phyloP scores from a whole-genome alignment of 805 yeast genomes.

The Candida rishiriensis region DNA sequence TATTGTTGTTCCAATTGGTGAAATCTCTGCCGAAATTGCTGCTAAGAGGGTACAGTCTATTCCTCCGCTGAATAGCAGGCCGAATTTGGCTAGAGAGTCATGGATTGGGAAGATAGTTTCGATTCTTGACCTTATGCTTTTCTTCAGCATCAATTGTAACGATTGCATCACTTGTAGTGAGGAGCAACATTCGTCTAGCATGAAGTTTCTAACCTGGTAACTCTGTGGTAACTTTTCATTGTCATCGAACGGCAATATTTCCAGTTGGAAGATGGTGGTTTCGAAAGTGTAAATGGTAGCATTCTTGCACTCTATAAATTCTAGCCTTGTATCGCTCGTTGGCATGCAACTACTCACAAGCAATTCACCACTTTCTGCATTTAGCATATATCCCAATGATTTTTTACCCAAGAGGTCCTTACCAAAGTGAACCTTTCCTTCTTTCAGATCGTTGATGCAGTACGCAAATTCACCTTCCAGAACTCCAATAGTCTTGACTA shows the following conservation, averaged over 20 bases:
- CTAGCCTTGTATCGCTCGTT: constrained; percentile 19
- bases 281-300: constrained; percentile 47
- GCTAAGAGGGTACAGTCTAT: constrained; percentile 86
- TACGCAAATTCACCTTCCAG: constrained; percentile 85
- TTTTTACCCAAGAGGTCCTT: constrained; percentile 81
- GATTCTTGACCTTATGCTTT: constrained; percentile 48
- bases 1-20: constrained; percentile 33
- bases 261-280: constrained; percentile 16
- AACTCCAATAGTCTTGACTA: constrained; percentile 36
- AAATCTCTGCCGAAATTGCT: constrained; percentile 39
- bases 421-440: constrained; percentile 60
- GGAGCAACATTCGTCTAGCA: neutral
- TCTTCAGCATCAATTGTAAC: constrained; percentile 29
- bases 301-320: constrained; percentile 51
- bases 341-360: constrained; percentile 47
- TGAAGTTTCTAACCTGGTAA: constrained; percentile 11
- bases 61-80: constrained; percentile 89
- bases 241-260: constrained; percentile 11
- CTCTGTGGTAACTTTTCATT: constrained; percentile 11
- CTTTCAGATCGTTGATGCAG: constrained; percentile 41
- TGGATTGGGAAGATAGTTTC: constrained; percentile 56
- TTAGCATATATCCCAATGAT: constrained; percentile 49
- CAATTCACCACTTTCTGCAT: constrained; percentile 29
- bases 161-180: constrained; percentile 3
- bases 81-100: constrained; percentile 36